Evolutionary conservation across 2,329 filamentous ascomycete genomes (phyloP).

Genomic region (Pestalotiopsis sp.): DNA sequence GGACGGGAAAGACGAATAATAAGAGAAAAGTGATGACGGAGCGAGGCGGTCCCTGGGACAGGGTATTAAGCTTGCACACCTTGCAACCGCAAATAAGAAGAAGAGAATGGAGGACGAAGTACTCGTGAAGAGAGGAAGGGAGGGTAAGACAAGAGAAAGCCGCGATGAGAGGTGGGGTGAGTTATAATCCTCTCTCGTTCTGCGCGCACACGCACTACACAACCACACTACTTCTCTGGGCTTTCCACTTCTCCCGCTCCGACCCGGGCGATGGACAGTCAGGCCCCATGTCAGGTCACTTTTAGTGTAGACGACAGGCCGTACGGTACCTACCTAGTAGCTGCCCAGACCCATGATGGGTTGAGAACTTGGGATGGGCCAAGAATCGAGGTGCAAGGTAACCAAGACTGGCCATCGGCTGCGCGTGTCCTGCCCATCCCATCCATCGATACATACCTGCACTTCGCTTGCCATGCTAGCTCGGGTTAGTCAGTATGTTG

Average conservation of each 20-base stretch:
- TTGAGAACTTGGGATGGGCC: no score
- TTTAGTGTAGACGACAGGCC: neutral
- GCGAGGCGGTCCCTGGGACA: slow-evolving; percentile 57
- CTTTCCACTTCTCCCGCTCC: slow-evolving; percentile 14
- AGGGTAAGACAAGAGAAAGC: slow-evolving; percentile 43
- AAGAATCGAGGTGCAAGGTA: no score
- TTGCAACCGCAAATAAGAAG: slow-evolving; percentile 59
- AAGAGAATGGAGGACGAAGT: slow-evolving; percentile 62
- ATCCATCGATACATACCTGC: neutral
- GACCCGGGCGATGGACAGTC: slow-evolving; percentile 11
- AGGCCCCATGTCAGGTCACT: neutral
- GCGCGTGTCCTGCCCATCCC: neutral
- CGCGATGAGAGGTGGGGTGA: slow-evolving; percentile 51
- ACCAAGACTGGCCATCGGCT: neutral
- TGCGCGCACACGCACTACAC: slow-evolving; percentile 4
- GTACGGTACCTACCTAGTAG: no score
- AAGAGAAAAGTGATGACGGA: slow-evolving; percentile 49
- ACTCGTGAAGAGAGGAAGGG: slow-evolving; percentile 57
- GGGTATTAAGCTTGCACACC: slow-evolving; percentile 65
- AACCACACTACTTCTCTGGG: neutral
- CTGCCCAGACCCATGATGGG: no score
- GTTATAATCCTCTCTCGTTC: slow-evolving; percentile 40
- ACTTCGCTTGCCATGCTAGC: neutral
- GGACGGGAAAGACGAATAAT: slow-evolving; percentile 45
- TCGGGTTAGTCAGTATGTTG: neutral